A percentile compares a stretch with the other conserved stretches of the same genome.
phyloP scores from a whole-genome alignment of 2,329 filamentous ascomycete genomes.

The Incumbomyces lentus region DNA sequence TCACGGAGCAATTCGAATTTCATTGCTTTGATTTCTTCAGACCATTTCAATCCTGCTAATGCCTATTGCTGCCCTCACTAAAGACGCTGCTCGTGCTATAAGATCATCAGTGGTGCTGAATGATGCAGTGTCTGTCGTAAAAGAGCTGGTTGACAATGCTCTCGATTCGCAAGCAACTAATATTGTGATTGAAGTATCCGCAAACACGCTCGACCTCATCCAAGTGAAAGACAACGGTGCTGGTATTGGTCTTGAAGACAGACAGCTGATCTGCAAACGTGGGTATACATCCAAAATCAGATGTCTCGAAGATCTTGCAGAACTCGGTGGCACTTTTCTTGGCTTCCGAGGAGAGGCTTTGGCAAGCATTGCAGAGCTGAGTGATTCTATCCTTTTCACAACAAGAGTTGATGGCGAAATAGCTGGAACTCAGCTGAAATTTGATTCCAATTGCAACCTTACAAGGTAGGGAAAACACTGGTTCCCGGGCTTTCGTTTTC shows the following conservation, averaged over 20 bases:
- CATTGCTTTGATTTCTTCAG: not conserved
- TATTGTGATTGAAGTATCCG: conserved; percentile 47
- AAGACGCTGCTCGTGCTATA: conserved; percentile 39
- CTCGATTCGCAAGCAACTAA: conserved; percentile 52
- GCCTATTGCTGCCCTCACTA: conserved; percentile 37
- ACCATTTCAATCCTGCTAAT: conserved; percentile 22
- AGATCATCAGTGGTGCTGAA: conserved; percentile 48
- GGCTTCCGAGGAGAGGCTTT: conserved; percentile 58
- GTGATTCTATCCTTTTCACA: conserved; percentile 40
- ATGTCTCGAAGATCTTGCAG: conserved; percentile 44
- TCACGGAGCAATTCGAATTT: not conserved
- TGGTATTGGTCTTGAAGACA: conserved; percentile 48
- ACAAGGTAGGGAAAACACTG: conserved; percentile 27
- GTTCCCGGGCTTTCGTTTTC: conserved; percentile 4
- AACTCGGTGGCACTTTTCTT: conserved; percentile 46
- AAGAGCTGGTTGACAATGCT: conserved; percentile 59
- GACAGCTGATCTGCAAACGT: conserved; percentile 44
- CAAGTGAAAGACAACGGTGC: conserved; percentile 55
- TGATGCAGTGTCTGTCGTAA: conserved; percentile 48
- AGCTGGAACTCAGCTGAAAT: conserved; percentile 42
- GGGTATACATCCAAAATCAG: conserved; percentile 56
- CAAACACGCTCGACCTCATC: conserved; percentile 51
- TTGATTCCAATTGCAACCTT: conserved; percentile 41
- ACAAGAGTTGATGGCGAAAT: conserved; percentile 49
- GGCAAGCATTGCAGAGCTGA: conserved; percentile 51